Evolutionary conservation across 306 rosid species (phyloP).

Genomic region (Urtica urens): DNA sequence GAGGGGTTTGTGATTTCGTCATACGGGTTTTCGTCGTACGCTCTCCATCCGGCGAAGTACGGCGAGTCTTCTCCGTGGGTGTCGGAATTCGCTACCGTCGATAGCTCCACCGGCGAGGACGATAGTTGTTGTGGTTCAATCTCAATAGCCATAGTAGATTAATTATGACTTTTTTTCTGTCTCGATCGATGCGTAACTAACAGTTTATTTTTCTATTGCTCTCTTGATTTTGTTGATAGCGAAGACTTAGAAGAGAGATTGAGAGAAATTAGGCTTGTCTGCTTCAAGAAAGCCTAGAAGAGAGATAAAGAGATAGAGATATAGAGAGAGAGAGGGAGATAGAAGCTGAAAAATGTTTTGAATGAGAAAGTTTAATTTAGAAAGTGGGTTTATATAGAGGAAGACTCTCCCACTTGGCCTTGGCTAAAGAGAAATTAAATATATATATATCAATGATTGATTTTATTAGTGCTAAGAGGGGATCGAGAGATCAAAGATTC

Average conservation of each 20-base stretch:
- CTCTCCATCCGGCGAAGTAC: conserved; percentile 96
- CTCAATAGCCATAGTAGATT: conserved; percentile 45
- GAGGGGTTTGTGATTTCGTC: conserved; percentile 47
- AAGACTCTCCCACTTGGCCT: conserved; percentile 15
- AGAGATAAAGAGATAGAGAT: background rate
- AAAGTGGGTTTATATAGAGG: conserved; percentile 26
- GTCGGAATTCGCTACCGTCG: conserved; percentile 56
- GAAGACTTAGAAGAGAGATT: no score
- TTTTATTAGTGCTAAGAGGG: no score
- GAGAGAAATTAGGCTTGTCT: no score
- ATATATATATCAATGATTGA: conserved; percentile 29
- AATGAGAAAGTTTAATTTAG: conserved; percentile 29
- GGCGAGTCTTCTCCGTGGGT: conserved; percentile 96
- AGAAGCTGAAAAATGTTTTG: conserved; percentile 18
- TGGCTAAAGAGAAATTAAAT: background rate
- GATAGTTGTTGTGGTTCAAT: conserved; percentile 15
- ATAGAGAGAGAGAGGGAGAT: conserved; percentile 7
- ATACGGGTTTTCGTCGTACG: conserved; percentile 75
- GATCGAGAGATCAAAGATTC: conserved; percentile 28
- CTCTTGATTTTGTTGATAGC: no score
- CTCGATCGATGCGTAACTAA: background rate
- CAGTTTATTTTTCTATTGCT: no score
- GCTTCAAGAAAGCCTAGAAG: background rate
- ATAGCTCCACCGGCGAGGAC: conserved; percentile 32
- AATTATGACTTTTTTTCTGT: conserved; percentile 16